Evolutionary conservation across 495 filamentous ascomycete genomes (phyloP), one percentile per base, ranked within the genome.

Genomic region (Tuber microsphaerosporum): DNA sequence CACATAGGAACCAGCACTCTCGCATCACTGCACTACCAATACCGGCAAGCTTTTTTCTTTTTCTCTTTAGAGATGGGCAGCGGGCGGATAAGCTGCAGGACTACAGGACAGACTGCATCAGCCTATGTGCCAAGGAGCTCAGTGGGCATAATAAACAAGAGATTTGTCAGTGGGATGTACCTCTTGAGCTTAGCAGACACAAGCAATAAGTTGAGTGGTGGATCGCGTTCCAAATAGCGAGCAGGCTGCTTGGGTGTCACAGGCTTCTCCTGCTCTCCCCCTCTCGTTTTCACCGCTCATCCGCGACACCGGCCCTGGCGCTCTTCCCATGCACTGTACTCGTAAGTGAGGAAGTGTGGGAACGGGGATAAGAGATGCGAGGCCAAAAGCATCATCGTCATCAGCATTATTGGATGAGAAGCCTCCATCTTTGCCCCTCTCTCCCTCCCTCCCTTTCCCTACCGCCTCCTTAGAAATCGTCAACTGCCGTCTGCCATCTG

Each of bases 401-500:
- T 34, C 56, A 65, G 56, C 26, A 65, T 34, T 14, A 34, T 65
- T 34, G 26, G 56, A 65, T 1, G 56, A 65, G 69, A 79, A 45
- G 77, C 73, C 76, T 78, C 72, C 75, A 71, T 68, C 68, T 71
- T 75, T 73, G 78, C 70, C 71, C 73, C 77, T 73, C 77, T 79
- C 51, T 26, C 56, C 34, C 26, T 31, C 56, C 56, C 56, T 75
- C 51, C 56, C 56, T 65, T 19, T 31, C 56, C 56, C 56, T 75
- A 75, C 77, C 78, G 71, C 65, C 73, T 71, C 70, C 77, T 65
- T 65, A 79, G 70, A 75, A 65, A 71, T 75, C 61, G 41, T 73
- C 76, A 79, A 79, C 77, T 79, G 77, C 77, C 77, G 77, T 79
- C 70, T 71, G 79, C 75, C 73, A 79, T 65, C 77, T 79, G 75